Evolutionary conservation across 2,329 filamentous ascomycete species (phyloP).

Genomic region (Ceratocystiopsis minuta): DNA sequence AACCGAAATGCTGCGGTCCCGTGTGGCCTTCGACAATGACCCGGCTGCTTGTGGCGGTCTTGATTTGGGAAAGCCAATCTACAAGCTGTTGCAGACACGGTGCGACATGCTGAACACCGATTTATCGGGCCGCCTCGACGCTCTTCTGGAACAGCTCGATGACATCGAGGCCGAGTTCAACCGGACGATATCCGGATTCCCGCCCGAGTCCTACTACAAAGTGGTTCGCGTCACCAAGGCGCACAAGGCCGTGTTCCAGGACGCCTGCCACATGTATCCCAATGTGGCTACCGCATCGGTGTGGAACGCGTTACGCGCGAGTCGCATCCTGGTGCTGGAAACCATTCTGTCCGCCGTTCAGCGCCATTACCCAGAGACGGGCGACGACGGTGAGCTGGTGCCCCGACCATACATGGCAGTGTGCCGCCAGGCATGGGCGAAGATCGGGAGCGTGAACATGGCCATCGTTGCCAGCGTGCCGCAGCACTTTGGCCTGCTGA

Average conservation of each 20-base stretch:
- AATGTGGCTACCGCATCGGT: conserved; percentile 26
- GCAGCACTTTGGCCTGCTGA: conserved; percentile 31
- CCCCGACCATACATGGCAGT: conserved; percentile 15
- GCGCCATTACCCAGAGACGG: conserved; percentile 14
- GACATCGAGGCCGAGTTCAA: conserved; percentile 26
- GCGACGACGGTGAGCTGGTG: conserved; percentile 8
- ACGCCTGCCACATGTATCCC: conserved; percentile 26
- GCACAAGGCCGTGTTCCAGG: conserved; percentile 24
- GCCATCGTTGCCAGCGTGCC: conserved; percentile 29
- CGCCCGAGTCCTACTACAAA: conserved; percentile 24
- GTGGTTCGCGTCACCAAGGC: conserved; percentile 20
- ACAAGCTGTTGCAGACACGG: conserved; percentile 27
- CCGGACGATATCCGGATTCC: conserved; percentile 20
- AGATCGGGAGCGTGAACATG: conserved; percentile 22
- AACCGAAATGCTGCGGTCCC: conserved; percentile 16
- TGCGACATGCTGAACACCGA: conserved; percentile 24
- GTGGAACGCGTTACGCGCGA: conserved; percentile 29
- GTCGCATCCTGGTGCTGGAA: conserved; percentile 29
- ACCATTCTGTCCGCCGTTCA: conserved; percentile 26
- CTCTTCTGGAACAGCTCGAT: conserved; percentile 21
- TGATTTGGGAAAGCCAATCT: conserved; percentile 25
- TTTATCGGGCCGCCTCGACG: conserved; percentile 19
- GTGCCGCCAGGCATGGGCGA: conserved; percentile 19
- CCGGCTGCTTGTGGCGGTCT: conserved; percentile 17
- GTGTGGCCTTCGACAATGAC: too few species aligned